phyloP scores from a whole-genome alignment of 805 yeast genomes.

The Schizosaccharomyces lindneri region DNA sequence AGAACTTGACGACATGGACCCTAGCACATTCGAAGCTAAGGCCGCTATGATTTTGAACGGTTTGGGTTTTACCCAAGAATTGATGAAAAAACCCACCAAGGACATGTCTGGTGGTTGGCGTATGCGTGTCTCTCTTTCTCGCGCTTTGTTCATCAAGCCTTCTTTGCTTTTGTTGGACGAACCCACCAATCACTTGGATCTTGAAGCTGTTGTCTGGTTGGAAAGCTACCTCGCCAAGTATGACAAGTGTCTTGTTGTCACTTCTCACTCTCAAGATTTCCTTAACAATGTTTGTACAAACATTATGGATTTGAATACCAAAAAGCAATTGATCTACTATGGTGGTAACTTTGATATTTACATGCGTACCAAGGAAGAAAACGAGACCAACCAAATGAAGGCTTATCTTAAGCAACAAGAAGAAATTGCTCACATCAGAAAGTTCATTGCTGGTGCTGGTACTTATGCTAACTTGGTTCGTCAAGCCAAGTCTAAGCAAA shows the following conservation, averaged over 20 bases:
- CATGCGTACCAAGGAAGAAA: conserved; percentile 77
- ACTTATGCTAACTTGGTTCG: conserved; percentile 95
- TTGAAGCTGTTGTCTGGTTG: conserved; percentile 98
- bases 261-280: conserved; percentile 98
- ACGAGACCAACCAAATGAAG: conserved; percentile 94
- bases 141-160: conserved; percentile 94
- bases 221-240: conserved; percentile 90
- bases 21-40: conserved; percentile 82
- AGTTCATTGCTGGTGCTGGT: conserved; percentile 98
- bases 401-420: conserved; percentile 94
- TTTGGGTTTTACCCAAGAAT: conserved; percentile 75
- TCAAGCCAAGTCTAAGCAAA: conserved; percentile 97
- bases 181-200: conserved; percentile 97
- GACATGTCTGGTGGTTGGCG: conserved; percentile 99
- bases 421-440: conserved; percentile 92
- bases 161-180: conserved; percentile 83
- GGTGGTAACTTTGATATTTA: conserved; percentile 99
- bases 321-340: conserved; percentile 39
- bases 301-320: conserved; percentile 88
- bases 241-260: conserved; percentile 79
- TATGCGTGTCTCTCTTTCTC: conserved; percentile 97
- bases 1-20: conserved; percentile 88
- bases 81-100: conserved; percentile 81
- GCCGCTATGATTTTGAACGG: conserved; percentile 90
- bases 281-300: conserved; percentile 93